Base-by-base conservation (phyloP, 1,139 yeast genomes). In the Magnusiomyces sp. region DNA sequence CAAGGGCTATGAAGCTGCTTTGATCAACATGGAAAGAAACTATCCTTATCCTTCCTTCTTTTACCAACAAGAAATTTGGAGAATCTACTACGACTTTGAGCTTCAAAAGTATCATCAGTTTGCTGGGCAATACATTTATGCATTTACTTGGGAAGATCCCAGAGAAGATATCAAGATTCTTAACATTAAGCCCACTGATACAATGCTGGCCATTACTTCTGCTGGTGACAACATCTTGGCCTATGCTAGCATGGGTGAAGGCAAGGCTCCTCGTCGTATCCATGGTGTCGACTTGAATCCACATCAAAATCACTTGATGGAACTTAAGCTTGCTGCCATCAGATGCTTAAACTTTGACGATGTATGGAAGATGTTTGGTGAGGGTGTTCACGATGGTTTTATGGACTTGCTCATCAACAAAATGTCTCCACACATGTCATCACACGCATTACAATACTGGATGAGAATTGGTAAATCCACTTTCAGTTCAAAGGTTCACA, bases 91-190 rank as follows among this genome's bases (percentile, higher is more conserved):
- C 61, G 88, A 85, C 65, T 90, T 83, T 59, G 67, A 78, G 58
- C 79, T 79, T 59, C 79, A 83, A 10, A 76, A 76, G 59, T 82
- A 82, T 62, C 77, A 76, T 46, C 90, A 84, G 64, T 85, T 85
- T 71, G 79, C 76, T 53, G 75, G 83, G 62, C 89, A 84, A 67
- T 85, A 83, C 65, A 85, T 85, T 53, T 85, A 85, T 62, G 90
- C 95, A 2, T 85, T 85, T 67, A 85, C 94, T 9, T 85, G 95
- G 95, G 95, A 85, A 67, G 95, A 85, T 63, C 95, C 95, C 34
- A 75, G 84, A 52, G 94, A 83, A 66, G 95, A 85, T 66, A 76
- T 80, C 56, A 73, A 74, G 43, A 81, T 85, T 53, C 72, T 85
- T 58, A 75, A 80, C 47, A 72, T 85, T 59, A 71, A 73, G 39